These are phyloP conservation scores for Neurospora sp. DNA, from an alignment of 495 filamentous ascomycete species.

Conservation along the genomic window DNA sequence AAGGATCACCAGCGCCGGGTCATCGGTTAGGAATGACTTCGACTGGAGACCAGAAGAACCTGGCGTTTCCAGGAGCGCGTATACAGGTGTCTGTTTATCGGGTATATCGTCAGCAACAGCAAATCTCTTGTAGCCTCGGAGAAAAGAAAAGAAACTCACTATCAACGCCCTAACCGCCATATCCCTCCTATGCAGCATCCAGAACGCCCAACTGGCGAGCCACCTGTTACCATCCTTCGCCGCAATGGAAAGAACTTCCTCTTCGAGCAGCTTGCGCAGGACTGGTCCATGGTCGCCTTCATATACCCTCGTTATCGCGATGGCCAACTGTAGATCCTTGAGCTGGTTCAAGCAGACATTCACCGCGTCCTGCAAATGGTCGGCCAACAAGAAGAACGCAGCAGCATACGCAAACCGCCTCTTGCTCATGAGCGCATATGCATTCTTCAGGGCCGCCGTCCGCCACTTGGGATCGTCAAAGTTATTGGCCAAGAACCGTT, in stretches of 20 bases:
- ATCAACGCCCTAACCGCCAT: conserved; percentile 83
- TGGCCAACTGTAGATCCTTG: conserved; percentile 80
- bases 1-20: conserved; percentile 77
- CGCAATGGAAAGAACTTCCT: conserved; percentile 70
- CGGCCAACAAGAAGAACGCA: conserved; percentile 89
- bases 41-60: conserved; percentile 53
- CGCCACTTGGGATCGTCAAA: conserved; percentile 81
- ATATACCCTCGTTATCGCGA: conserved; percentile 80
- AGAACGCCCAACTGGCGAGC: conserved; percentile 93
- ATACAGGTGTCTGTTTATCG: conserved; percentile 55
- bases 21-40: conserved; percentile 76
- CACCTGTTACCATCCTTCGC: conserved; percentile 78
- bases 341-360: conserved; percentile 77
- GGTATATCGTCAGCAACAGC: conserved; percentile 6
- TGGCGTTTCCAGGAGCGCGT: conserved; percentile 54
- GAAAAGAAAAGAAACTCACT: conserved; percentile 23
- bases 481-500: conserved; percentile 69
- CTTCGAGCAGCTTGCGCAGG: conserved; percentile 62
- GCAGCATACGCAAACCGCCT: conserved; percentile 91
- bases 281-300: conserved; percentile 77
- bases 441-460: conserved; percentile 90
- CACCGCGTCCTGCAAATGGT: conserved; percentile 72
- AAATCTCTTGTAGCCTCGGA: background rate
- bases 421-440: conserved; percentile 90
- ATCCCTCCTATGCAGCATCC: conserved; percentile 76